Conservation (phyloP, 495 filamentous ascomycete species). For the Penicillium alfredii region DNA sequence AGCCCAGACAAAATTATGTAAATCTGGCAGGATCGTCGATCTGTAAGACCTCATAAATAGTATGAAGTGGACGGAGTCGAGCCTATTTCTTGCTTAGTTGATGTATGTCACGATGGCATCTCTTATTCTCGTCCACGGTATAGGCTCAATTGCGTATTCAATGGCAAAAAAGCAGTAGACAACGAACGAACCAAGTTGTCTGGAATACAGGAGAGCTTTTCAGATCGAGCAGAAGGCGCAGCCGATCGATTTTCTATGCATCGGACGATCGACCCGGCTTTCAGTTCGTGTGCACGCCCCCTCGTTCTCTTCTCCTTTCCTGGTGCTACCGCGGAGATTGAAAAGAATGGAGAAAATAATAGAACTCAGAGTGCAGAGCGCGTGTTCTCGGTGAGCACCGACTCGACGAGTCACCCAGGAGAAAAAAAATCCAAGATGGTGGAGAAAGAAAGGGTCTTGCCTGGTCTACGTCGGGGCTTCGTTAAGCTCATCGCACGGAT, state of each 20-base stretch:
- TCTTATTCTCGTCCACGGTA: neutral
- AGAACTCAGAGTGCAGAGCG: too few species aligned
- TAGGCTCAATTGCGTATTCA: neutral
- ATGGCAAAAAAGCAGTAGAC: constrained; percentile 1
- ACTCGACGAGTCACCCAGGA: too few species aligned
- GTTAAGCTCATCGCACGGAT: constrained; percentile 17
- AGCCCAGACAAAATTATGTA: neutral
- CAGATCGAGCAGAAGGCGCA: constrained; percentile 8
- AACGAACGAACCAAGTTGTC: neutral
- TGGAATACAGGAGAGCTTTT: neutral
- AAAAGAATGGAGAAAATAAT: too few species aligned
- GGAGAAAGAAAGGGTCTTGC: constrained; percentile 4
- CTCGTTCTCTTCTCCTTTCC: constrained; percentile 7
- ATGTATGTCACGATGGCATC: too few species aligned
- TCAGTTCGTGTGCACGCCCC: constrained; percentile 7
- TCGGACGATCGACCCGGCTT: constrained; percentile 7
- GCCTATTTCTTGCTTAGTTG: neutral
- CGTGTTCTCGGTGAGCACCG: too few species aligned
- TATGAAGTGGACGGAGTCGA: neutral
- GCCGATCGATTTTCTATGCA: constrained; percentile 4
- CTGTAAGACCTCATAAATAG: too few species aligned
- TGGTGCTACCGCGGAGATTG: neutral
- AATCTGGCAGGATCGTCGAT: neutral
- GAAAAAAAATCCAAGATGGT: constrained; percentile 1
- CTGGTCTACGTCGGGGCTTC: constrained; percentile 8